Evolutionary conservation across 495 filamentous ascomycete genomes (phyloP).

Genomic region (Tuber magnatum): DNA sequence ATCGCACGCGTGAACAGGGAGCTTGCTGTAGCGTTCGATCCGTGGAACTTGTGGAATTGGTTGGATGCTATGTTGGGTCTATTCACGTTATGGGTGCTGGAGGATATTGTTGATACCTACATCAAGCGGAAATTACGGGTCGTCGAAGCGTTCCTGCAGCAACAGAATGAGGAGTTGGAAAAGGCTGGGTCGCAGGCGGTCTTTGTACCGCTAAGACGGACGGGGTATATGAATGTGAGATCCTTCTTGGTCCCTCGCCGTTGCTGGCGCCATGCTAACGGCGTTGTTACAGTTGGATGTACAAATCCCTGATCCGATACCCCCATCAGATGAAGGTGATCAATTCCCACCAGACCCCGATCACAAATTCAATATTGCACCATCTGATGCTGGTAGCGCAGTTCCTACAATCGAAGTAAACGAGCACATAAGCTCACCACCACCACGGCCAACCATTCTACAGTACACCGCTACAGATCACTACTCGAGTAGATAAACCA

Average conservation of each 20-base stretch:
- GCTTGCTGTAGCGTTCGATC: slow-evolving; percentile 64
- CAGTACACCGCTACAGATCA: not conserved
- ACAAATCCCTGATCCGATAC: slow-evolving; percentile 66
- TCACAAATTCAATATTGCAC: slow-evolving; percentile 10
- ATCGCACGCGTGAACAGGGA: slow-evolving; percentile 69
- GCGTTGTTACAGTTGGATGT: slow-evolving; percentile 57
- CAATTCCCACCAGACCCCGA: slow-evolving; percentile 6
- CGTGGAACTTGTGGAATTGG: slow-evolving; percentile 62
- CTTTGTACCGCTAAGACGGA: slow-evolving; percentile 68
- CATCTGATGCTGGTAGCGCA: slow-evolving; percentile 20
- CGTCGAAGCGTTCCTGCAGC: slow-evolving; percentile 70
- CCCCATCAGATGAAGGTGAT: slow-evolving; percentile 12
- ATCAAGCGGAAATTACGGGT: slow-evolving; percentile 60
- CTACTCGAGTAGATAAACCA: not conserved
- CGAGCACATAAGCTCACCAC: not conserved
- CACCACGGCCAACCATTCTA: not conserved
- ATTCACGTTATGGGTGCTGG: slow-evolving; percentile 85
- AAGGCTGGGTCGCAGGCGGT: slow-evolving; percentile 51
- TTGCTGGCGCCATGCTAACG: slow-evolving; percentile 15
- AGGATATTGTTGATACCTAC: slow-evolving; percentile 69
- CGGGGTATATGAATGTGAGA: slow-evolving; percentile 78
- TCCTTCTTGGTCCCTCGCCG: not conserved
- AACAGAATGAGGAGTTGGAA: slow-evolving; percentile 65
- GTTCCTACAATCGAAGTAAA: slow-evolving; percentile 24
- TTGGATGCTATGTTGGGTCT: slow-evolving; percentile 69